These are phyloP conservation scores for Colletotrichum lini DNA, from an alignment of 2,329 filamentous ascomycete genomes.

Conservation along the genomic window DNA sequence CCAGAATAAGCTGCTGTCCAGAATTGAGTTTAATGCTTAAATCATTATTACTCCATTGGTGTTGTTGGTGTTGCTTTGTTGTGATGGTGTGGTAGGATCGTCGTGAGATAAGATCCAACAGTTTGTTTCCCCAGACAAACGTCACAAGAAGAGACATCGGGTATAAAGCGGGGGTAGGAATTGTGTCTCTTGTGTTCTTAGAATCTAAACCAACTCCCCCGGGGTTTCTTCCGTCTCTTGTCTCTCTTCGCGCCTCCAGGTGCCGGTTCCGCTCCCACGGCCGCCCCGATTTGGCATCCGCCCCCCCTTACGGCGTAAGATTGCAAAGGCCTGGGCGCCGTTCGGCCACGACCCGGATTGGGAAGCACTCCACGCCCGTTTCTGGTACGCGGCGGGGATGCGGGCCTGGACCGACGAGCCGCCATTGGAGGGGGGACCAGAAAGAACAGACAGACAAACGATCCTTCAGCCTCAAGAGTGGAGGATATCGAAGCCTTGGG, in stretches of 20 bases:
- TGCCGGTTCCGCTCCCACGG: neutral
- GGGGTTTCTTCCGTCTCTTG: no score
- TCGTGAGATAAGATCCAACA: neutral
- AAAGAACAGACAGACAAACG: neutral
- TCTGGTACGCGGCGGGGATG: slow-evolving; percentile 3
- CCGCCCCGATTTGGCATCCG: neutral
- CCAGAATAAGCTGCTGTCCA: neutral
- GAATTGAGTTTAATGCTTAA: slow-evolving; percentile 22
- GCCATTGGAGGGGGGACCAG: slow-evolving; percentile 9
- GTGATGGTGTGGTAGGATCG: neutral
- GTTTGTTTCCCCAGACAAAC: neutral
- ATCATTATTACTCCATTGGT: no score
- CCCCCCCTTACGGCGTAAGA: slow-evolving; percentile 4
- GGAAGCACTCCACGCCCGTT: neutral
- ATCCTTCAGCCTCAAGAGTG: slow-evolving; percentile 23
- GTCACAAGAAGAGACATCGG: neutral
- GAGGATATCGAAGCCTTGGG: neutral
- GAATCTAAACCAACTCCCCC: neutral
- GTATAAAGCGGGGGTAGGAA: no score
- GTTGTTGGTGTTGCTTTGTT: no score
- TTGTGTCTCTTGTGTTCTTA: no score
- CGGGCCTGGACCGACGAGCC: neutral
- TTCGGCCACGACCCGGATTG: slow-evolving; percentile 9
- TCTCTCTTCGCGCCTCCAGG: no score
- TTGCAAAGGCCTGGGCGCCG: slow-evolving; percentile 3